phyloP scores from a whole-genome alignment of 805 yeast genomes.

The Spathaspora hagerdaliae region DNA sequence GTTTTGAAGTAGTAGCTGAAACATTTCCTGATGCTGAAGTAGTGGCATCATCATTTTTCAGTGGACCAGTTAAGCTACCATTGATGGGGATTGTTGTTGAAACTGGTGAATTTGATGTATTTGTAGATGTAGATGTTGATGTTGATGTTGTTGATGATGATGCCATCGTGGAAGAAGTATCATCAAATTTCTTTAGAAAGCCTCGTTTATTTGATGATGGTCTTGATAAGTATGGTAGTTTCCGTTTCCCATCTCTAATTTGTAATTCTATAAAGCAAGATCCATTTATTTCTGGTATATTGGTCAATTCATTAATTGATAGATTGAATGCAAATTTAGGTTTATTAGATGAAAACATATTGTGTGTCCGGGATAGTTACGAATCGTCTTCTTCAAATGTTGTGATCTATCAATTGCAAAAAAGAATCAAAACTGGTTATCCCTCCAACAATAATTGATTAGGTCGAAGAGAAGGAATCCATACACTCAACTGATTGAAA shows the following conservation, averaged over 20 bases:
- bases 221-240: conserved; percentile 7
- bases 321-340: conserved; percentile 64
- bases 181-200: background rate
- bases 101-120: background rate
- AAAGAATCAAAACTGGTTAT: background rate
- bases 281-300: conserved; percentile 79
- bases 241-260: conserved; percentile 45
- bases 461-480: no score
- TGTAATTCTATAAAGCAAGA: conserved; percentile 61
- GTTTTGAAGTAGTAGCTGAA: conserved; percentile 24
- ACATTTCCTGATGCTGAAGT: conserved; percentile 9
- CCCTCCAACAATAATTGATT: no score
- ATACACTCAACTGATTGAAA: no score
- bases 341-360: conserved; percentile 23
- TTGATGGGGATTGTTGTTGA: background rate
- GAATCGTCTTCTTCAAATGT: no score
- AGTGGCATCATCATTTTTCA: background rate
- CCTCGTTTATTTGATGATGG: background rate
- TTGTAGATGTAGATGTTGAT: background rate
- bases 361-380: no score
- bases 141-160: background rate
- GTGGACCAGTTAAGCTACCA: background rate
- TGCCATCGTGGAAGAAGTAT: background rate
- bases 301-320: conserved; percentile 65
- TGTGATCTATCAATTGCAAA: background rate